These are phyloP conservation scores for Mentha longifolia DNA, from an alignment of 257 asterid genomes.

Conservation along the genomic window DNA sequence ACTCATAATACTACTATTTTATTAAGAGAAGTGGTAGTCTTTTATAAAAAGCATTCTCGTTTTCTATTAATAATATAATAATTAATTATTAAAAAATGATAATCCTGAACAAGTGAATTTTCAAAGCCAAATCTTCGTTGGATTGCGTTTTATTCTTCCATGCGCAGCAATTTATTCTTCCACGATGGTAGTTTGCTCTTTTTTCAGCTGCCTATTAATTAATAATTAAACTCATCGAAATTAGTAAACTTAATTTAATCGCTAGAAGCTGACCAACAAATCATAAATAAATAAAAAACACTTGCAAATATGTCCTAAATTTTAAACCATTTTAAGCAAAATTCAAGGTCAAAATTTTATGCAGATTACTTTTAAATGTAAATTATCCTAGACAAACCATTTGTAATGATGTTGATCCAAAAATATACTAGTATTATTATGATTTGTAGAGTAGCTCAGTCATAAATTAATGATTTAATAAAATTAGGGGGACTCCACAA, in stretches of 20 bases:
- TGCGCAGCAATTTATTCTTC: constrained; percentile 44
- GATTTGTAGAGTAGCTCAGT: too few relatives aligned
- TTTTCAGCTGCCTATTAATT: background rate
- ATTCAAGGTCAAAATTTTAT: too few relatives aligned
- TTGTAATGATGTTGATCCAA: too few relatives aligned
- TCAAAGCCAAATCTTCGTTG: constrained; percentile 47
- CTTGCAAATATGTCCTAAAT: too few relatives aligned
- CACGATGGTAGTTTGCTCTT: constrained; percentile 20
- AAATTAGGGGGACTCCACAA: background rate
- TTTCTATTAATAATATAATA: background rate
- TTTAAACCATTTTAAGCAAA: too few relatives aligned
- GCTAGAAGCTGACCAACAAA: too few relatives aligned
- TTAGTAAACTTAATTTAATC: background rate
- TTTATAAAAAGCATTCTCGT: constrained; percentile 7
- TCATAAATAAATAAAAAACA: too few relatives aligned
- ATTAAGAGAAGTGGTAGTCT: background rate
- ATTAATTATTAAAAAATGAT: background rate
- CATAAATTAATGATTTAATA: too few relatives aligned
- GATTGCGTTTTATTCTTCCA: constrained; percentile 53
- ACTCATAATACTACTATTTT: background rate
- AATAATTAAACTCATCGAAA: background rate
- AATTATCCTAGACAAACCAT: too few relatives aligned
- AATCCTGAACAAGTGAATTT: constrained; percentile 9
- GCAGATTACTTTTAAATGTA: too few relatives aligned
- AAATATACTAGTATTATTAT: too few relatives aligned